Evolutionary conservation across 2,329 filamentous ascomycete species (phyloP), one percentile per base, ranked within the genome.

Genomic region (Ophiosphaerella herpotricha): DNA sequence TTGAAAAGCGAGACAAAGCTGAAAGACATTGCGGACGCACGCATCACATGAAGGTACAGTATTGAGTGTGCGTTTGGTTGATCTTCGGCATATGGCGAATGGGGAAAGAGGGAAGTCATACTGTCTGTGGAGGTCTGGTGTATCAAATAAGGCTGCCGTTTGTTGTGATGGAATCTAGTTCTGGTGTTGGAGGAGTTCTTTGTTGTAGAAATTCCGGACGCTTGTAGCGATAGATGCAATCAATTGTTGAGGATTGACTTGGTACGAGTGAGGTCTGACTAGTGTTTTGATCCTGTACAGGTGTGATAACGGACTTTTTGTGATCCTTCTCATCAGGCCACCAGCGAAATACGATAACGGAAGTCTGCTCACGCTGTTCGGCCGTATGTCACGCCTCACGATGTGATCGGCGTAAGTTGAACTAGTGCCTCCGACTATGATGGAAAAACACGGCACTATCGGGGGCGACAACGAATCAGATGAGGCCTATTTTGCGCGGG

Each of bases 31-130:
- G 85, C 71, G 52, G 76, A 80, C 34, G 84, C 81, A 39, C 80
- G 80, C 39, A 85, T 74, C 56, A 85, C 81, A 71, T 89, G 85
- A 0, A 78, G 75, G 48, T 78, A 78, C 52, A 88, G 82, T 59
- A 88, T 83, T 4, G 78, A 75, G 52, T 73, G 74, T 7, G 78
- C 63, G 51, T 79, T 73, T 29, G 80, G 79, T 58, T 88, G 85
- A 66, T 88, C 85, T 73, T 88, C 85, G 26, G 84, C 83, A 67
- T 84, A 84, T 43, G 76, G 54, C 4, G 82, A 49, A 61, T 84
- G 82, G 5, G 82, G 82, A 67, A 74, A 77, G 66, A 80, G 78
- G 49, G 79, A 79, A 4, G 81, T 83, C 82, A 85, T 84, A 21
- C 48, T 47, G 33, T 33, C 46, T 21, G 13, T 7, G 13, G 14